A percentile compares a stretch with the other conserved stretches of the same genome.
These are phyloP conservation scores for Phytophthora europaea DNA, from an alignment of 352 stramenopile genomes.

Conservation along the genomic window DNA sequence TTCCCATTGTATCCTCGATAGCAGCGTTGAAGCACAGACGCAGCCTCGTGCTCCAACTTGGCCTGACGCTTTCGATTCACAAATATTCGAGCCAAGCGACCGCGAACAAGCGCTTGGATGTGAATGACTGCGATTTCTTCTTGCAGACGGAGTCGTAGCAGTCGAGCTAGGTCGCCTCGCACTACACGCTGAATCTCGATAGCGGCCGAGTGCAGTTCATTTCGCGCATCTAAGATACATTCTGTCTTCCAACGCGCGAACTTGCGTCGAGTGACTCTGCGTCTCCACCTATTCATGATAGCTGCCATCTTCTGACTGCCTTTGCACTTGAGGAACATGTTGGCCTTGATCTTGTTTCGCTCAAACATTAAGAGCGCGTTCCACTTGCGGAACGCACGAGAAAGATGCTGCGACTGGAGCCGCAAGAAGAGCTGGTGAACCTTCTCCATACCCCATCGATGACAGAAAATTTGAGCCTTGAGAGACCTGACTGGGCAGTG, in stretches of 20 bases:
- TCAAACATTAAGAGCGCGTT: slow-evolving; percentile 71
- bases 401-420: slow-evolving; percentile 75
- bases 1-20: slow-evolving; percentile 87
- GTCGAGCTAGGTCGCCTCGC: slow-evolving; percentile 57
- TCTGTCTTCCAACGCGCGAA: slow-evolving; percentile 66
- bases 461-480: slow-evolving; percentile 87
- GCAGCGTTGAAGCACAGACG: slow-evolving; percentile 68
- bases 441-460: slow-evolving; percentile 88
- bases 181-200: slow-evolving; percentile 79
- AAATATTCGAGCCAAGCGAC: slow-evolving; percentile 44
- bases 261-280: slow-evolving; percentile 55
- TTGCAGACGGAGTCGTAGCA: slow-evolving; percentile 29
- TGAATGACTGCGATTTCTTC: slow-evolving; percentile 43
- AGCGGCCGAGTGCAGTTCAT: slow-evolving; percentile 68
- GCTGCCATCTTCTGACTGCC: slow-evolving; percentile 72
- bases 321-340: slow-evolving; percentile 89
- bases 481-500: slow-evolving; percentile 86
- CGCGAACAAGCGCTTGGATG: slow-evolving; percentile 69
- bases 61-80: slow-evolving; percentile 37
- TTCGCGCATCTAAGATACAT: slow-evolving; percentile 56
- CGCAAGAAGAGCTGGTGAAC: slow-evolving; percentile 78
- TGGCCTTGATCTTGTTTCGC: slow-evolving; percentile 81
- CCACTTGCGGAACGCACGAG: slow-evolving; percentile 81
- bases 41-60: slow-evolving; percentile 58
- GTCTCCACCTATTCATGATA: slow-evolving; percentile 75